These are phyloP conservation scores for Coemansia sp. DNA, from an alignment of 192 early-diverging fungal species.

Conservation along the genomic window DNA sequence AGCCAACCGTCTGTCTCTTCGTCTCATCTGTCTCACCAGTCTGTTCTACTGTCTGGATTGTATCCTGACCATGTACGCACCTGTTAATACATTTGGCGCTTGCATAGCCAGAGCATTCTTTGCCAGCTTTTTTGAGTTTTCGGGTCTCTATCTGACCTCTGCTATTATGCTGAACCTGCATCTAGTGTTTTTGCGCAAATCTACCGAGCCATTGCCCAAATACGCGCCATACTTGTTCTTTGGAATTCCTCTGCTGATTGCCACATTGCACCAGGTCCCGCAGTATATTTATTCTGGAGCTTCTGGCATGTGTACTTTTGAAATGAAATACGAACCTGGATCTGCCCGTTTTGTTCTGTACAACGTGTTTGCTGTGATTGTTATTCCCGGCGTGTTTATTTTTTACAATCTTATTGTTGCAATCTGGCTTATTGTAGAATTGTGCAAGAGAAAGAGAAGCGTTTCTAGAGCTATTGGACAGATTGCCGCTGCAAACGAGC, in stretches of 20 bases:
- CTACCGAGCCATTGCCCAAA: conserved; percentile 5
- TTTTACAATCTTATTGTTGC: background rate
- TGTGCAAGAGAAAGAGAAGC: background rate
- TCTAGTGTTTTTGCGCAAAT: conserved; percentile 1
- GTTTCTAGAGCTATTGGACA: background rate
- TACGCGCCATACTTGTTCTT: conserved; percentile 1
- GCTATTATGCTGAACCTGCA: conserved; percentile 5
- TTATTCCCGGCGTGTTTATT: conserved; percentile 2
- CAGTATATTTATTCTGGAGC: conserved; percentile 9
- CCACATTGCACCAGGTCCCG: conserved; percentile 7
- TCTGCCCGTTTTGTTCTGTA: background rate
- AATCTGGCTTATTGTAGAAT: background rate
- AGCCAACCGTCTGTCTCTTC: background rate
- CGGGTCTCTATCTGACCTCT: conserved; percentile 4
- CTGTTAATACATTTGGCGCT: background rate
- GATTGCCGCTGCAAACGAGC: background rate
- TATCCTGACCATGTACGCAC: background rate
- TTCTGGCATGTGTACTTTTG: background rate
- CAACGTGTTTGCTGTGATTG: conserved; percentile 2
- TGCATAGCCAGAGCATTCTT: conserved; percentile 5
- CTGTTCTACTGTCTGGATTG: conserved; percentile 4
- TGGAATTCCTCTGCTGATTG: conserved; percentile 1
- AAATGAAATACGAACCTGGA: background rate
- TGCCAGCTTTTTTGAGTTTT: background rate
- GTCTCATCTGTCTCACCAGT: background rate